Base-by-base conservation (phyloP, 257 asterid genomes). In the Nicotiana tabacum region DNA sequence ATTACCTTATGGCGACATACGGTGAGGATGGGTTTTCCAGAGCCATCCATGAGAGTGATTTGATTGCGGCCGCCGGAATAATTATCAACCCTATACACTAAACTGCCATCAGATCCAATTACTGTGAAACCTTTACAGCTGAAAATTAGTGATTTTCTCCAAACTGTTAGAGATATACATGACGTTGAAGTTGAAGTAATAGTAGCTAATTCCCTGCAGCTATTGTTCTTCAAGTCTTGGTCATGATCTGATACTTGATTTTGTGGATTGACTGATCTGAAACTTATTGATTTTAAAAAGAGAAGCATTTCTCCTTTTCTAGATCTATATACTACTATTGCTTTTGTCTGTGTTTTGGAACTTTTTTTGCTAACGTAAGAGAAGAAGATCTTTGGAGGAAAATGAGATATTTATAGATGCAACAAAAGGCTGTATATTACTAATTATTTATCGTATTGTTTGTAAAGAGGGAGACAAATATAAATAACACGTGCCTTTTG, bases 41-140 rank as follows among this genome's bases (percentile, higher is more conserved):
- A 81, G 46, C 90, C 97, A 83, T 94, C 97, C 98, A 92, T 94
- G 87, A 94, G 97, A 27, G 84, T 12, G 67, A 90, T 82, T 11
- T 85, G 82, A 43, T 67, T 43, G 17, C 92, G 91, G 16, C 87
- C 87, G 7, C 87, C 84, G 24, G 87, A 16, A 90, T 94, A 94
- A 82, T 86, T 92, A 79, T 94, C 97, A 61, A 94, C 98, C 77
- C 97, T 89, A 27, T 87, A 94, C 13, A 84, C 94, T 78, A 94
- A 85, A 76, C 55, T 84, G 9, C 98, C 98, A 62, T 88, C 90
- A 6, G 93, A 80, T 29, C 84, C 93, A 21, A 94, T 82, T 5
- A 92, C 98, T 8, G 97, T 90, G 92, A 92, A 94, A 5, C 98
- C 97, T 58, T 84, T 85, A 81, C 98, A 92, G 89, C 86, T 85